These are phyloP conservation scores for Crassisporium funariophilum DNA, from an alignment of 768 basidiomycete genomes.

Conservation along the genomic window DNA sequence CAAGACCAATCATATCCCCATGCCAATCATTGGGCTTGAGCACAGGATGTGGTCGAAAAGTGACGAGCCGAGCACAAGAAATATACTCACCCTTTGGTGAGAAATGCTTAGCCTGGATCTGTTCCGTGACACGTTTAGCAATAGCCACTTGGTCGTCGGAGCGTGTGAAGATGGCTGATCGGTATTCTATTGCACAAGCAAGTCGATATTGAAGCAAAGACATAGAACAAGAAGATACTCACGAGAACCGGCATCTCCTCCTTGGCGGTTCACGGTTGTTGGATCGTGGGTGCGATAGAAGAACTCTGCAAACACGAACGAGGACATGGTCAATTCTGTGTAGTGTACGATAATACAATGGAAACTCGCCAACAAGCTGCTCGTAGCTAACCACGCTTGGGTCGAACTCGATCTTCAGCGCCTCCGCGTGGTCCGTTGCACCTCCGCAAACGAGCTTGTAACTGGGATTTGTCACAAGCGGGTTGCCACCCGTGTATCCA, in stretches of 20 bases:
- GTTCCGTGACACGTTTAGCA: slow-evolving; percentile 76
- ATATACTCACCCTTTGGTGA: slow-evolving; percentile 52
- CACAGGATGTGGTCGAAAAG: background rate
- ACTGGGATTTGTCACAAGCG: slow-evolving; percentile 52
- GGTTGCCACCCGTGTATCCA: slow-evolving; percentile 78
- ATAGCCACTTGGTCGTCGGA: slow-evolving; percentile 69
- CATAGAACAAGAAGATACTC: slow-evolving; percentile 28
- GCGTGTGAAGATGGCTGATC: slow-evolving; percentile 87
- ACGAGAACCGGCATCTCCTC: slow-evolving; percentile 79
- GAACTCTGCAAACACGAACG: slow-evolving; percentile 73
- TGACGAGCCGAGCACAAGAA: background rate
- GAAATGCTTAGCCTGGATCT: slow-evolving; percentile 85
- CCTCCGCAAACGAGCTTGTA: slow-evolving; percentile 83
- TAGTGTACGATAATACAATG: background rate
- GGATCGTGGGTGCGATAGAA: slow-evolving; percentile 96
- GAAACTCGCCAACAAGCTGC: slow-evolving; percentile 77
- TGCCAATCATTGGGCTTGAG: background rate
- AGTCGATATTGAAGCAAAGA: background rate
- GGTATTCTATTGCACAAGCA: slow-evolving; percentile 64
- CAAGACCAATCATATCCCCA: background rate
- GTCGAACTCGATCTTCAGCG: slow-evolving; percentile 85
- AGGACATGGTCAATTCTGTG: background rate
- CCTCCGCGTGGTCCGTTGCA: slow-evolving; percentile 86
- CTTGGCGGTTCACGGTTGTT: slow-evolving; percentile 80
- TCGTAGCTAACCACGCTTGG: slow-evolving; percentile 75